Evolutionary conservation across 495 filamentous ascomycete genomes (phyloP).

Genomic region (Aspergillus asperescens): DNA sequence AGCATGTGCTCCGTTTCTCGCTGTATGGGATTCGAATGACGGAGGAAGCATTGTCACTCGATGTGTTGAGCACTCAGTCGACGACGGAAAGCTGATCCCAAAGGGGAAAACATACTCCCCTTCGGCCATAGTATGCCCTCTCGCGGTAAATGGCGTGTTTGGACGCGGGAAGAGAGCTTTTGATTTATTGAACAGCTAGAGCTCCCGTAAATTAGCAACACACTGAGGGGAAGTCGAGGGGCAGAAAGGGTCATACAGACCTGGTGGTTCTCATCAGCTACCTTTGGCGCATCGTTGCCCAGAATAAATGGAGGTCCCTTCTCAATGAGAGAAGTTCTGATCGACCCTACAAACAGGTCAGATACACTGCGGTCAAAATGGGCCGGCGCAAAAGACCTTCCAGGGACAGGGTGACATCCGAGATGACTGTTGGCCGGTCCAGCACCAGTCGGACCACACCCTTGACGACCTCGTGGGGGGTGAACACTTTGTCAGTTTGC

Average conservation of each 20-base stretch:
- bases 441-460: neutral
- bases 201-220: neutral
- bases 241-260: neutral
- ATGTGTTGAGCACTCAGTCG: neutral
- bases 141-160: neutral
- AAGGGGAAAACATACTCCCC: conserved; percentile 2
- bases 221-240: neutral
- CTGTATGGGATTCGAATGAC: neutral
- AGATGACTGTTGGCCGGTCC: neutral
- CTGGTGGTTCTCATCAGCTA: conserved; percentile 1
- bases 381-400: conserved; percentile 1
- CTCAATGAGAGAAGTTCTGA: neutral
- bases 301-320: neutral
- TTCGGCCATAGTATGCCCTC: neutral
- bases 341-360: neutral
- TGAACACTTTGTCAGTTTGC: neutral
- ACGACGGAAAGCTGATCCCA: neutral
- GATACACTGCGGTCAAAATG: neutral
- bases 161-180: neutral
- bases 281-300: neutral
- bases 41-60: neutral
- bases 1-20: neutral
- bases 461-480: neutral
- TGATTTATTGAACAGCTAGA: neutral
- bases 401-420: neutral